Conservation (phyloP, 257 asterid genomes). For the Scutellaria baicalensis region DNA sequence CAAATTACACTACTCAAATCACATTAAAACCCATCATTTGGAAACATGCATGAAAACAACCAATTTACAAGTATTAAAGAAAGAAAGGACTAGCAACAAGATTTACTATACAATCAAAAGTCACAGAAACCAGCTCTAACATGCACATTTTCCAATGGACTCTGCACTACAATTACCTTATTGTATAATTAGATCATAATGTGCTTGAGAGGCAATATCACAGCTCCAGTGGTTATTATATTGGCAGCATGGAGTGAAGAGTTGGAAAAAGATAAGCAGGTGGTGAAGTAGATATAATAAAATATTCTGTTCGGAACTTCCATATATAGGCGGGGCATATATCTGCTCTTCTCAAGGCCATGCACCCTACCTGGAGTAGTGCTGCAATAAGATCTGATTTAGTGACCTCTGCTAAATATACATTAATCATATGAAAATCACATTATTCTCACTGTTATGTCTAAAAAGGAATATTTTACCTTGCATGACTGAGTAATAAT, state of each 20-base stretch:
- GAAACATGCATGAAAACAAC: too few species aligned
- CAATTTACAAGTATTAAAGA: too few species aligned
- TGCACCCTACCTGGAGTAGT: constrained; percentile 87
- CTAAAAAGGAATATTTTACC: background rate
- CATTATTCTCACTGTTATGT: background rate
- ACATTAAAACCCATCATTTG: too few species aligned
- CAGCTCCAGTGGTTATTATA: constrained; percentile 83
- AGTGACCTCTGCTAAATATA: constrained; percentile 55
- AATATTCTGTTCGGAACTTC: constrained; percentile 81
- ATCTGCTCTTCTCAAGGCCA: constrained; percentile 71
- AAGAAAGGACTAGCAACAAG: too few species aligned
- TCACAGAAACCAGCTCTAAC: too few species aligned
- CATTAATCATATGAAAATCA: background rate
- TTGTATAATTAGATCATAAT: constrained; percentile 68
- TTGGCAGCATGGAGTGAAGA: constrained; percentile 98
- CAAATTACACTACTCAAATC: too few species aligned
- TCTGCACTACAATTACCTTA: too few species aligned
- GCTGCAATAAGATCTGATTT: constrained; percentile 94
- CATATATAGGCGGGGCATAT: constrained; percentile 68
- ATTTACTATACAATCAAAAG: too few species aligned
- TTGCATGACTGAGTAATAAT: constrained; percentile 42
- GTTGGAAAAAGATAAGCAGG: constrained; percentile 40
- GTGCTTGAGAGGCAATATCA: constrained; percentile 75
- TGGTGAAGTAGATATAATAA: constrained; percentile 58
- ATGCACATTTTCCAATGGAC: too few species aligned